Conservation (phyloP, 1,284 basidiomycete species). For the Meira nashicola region DNA sequence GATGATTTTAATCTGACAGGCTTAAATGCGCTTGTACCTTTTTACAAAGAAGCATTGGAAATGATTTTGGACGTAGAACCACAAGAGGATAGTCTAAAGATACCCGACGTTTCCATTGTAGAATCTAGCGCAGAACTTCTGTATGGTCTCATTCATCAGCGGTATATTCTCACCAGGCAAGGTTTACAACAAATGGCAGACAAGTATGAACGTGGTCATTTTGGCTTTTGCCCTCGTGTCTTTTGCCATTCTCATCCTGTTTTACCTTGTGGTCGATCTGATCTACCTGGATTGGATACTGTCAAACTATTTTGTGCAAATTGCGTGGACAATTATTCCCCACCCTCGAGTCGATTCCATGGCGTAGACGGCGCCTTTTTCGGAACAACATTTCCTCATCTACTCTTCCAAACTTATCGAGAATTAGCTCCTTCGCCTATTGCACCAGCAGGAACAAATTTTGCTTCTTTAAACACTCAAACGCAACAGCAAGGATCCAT, state of each 20-base stretch:
- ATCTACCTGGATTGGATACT: conserved; percentile 94
- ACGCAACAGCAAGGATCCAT: conserved; percentile 57
- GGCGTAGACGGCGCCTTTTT: conserved; percentile 98
- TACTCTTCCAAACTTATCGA: conserved; percentile 96
- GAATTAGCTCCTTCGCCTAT: conserved; percentile 46
- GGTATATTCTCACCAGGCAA: conserved; percentile 89
- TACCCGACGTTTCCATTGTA: conserved; percentile 86
- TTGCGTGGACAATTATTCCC: conserved; percentile 93
- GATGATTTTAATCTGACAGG: conserved; percentile 99
- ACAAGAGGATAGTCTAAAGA: conserved; percentile 79
- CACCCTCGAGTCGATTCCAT: conserved; percentile 90
- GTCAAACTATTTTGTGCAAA: conserved; percentile 98
- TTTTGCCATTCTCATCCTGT: conserved; percentile 86
- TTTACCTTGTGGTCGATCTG: conserved; percentile 89
- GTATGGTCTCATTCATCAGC: conserved; percentile 94
- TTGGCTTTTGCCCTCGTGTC: conserved; percentile 91
- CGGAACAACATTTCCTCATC: conserved; percentile 93
- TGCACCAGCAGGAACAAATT: conserved; percentile 24
- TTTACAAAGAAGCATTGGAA: conserved; percentile 99
- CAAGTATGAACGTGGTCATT: conserved; percentile 88
- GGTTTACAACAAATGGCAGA: conserved; percentile 96
- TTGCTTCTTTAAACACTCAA: conserved; percentile 15
- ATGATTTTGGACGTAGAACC: conserved; percentile 99
- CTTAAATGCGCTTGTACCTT: conserved; percentile 85
- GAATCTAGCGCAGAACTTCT: conserved; percentile 95